phyloP scores from a whole-genome alignment of 331 rosid species.

The Quercus lobata region DNA sequence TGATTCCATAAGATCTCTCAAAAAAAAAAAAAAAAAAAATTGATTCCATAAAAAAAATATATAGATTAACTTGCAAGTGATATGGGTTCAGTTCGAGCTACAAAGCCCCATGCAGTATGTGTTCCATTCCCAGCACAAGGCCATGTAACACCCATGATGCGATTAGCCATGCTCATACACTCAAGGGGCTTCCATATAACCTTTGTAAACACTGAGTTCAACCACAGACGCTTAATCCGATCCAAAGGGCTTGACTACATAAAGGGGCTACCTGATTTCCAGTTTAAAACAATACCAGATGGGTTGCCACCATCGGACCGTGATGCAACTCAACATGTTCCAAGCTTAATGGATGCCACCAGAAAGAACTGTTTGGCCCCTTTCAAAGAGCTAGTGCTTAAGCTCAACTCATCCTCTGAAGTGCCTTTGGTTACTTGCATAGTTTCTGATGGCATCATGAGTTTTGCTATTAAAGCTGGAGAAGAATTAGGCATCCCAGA shows the following conservation, averaged over 20 bases:
- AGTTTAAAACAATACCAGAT: conserved; percentile 44
- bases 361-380: conserved; percentile 37
- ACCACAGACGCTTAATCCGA: conserved; percentile 31
- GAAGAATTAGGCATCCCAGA: conserved; percentile 31
- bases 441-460: conserved; percentile 39
- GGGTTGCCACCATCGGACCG: conserved; percentile 43
- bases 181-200: conserved; percentile 46
- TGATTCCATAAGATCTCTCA: too few species aligned
- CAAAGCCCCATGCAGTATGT: conserved; percentile 33
- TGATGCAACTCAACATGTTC: conserved; percentile 48
- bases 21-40: too few species aligned
- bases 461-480: conserved; percentile 39
- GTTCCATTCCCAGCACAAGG: conserved; percentile 57
- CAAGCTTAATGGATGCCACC: conserved; percentile 15
- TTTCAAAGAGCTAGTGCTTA: conserved; percentile 40
- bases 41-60: too few species aligned
- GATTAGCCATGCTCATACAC: conserved; percentile 40
- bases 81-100: neutral
- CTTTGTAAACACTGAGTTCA: conserved; percentile 47
- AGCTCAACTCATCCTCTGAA: conserved; percentile 16
- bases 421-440: conserved; percentile 35
- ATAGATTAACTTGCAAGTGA: too few species aligned
- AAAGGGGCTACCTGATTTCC: conserved; percentile 21
- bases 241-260: conserved; percentile 30
- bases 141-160: conserved; percentile 48